Conservation (phyloP, 2,329 filamentous ascomycete species). For the Botrytis paeoniae region DNA sequence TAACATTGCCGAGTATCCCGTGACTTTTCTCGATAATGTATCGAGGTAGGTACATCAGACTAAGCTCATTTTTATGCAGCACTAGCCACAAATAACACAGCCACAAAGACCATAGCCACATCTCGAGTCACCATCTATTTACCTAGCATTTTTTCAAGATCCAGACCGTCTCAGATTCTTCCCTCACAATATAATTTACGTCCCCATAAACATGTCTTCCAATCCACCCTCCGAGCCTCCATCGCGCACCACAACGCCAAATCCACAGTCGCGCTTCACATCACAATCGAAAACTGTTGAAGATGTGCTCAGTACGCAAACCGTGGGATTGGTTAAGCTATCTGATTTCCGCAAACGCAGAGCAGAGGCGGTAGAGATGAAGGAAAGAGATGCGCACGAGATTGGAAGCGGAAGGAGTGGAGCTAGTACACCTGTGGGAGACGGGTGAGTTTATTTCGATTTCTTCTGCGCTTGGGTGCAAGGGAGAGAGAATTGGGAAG, state of each 20-base stretch:
- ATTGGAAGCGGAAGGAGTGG: constrained; percentile 35
- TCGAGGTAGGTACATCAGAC: not conserved
- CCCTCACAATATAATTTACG: not conserved
- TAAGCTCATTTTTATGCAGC: not conserved
- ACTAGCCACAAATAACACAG: not conserved
- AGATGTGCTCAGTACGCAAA: constrained; percentile 38
- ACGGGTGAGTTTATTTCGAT: constrained; percentile 51
- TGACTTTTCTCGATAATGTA: not conserved
- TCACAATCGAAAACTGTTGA: constrained; percentile 37
- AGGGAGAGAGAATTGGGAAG: not conserved
- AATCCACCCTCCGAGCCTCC: constrained; percentile 32
- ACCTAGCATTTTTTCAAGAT: not conserved
- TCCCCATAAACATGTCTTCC: constrained; percentile 25
- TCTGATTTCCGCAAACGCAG: constrained; percentile 95
- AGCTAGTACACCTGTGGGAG: constrained; percentile 40
- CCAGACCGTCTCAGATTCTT: not conserved
- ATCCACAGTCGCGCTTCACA: constrained; percentile 35
- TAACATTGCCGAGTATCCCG: not conserved
- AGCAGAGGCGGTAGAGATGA: constrained; percentile 88
- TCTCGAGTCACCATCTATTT: not conserved
- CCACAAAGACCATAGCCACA: not conserved
- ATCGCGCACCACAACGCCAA: constrained; percentile 35
- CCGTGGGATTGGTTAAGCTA: constrained; percentile 82
- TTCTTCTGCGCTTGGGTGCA: constrained; percentile 19
- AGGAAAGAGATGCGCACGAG: constrained; percentile 76